phyloP scores from a whole-genome alignment of 177 flowering plant genomes.

The Tripterygium wilfordii region DNA sequence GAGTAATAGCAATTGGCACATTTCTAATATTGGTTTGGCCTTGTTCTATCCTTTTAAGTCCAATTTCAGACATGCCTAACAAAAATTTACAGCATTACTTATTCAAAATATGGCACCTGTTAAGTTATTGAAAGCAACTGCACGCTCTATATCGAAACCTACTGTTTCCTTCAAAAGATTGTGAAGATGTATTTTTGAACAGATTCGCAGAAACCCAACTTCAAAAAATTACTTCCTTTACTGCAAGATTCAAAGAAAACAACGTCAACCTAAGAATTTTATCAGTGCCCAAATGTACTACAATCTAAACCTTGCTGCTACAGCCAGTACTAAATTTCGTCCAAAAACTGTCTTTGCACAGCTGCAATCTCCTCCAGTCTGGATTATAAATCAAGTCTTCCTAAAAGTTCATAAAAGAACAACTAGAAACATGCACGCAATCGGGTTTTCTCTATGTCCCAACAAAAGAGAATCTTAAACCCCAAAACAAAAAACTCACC shows the following conservation, averaged over 20 bases:
- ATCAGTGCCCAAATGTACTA: too few relatives aligned
- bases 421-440: background rate
- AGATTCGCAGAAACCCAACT: too few relatives aligned
- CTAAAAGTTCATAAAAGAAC: conserved; percentile 1
- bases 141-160: too few relatives aligned
- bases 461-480: conserved; percentile 6
- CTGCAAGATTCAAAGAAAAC: too few relatives aligned
- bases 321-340: too few relatives aligned
- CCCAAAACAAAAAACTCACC: conserved; percentile 19
- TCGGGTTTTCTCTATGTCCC: background rate
- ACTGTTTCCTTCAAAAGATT: too few relatives aligned
- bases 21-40: conserved; percentile 75
- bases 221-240: too few relatives aligned
- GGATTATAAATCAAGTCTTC: conserved; percentile 9
- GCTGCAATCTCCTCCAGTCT: too few relatives aligned
- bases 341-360: too few relatives aligned
- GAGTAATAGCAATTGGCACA: conserved; percentile 98
- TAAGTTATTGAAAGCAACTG: background rate
- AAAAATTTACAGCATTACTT: conserved; percentile 8
- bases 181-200: background rate
- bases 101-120: conserved; percentile 4
- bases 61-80: conserved; percentile 64
- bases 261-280: too few relatives aligned
- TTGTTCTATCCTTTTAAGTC: conserved; percentile 56
- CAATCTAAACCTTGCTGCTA: too few relatives aligned